phyloP scores from a whole-genome alignment of 225 moss, liverwort and hornwort species.

The Lunularia cruciata region DNA sequence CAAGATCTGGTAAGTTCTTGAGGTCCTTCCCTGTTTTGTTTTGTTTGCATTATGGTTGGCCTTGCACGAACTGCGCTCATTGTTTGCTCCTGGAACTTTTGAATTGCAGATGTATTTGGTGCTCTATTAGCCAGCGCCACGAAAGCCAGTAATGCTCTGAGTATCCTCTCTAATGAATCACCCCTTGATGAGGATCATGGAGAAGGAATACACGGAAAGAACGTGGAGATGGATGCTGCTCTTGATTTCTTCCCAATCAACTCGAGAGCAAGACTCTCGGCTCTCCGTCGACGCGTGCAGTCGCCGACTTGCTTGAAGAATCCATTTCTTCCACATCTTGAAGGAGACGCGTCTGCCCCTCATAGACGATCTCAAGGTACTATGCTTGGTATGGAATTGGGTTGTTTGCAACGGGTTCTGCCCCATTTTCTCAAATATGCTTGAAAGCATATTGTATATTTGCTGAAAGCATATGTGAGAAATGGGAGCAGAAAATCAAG shows the following conservation, averaged over 20 bases:
- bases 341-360: constrained; percentile 28
- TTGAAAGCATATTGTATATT: no score
- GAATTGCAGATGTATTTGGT: constrained; percentile 14
- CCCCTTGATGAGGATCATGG: constrained; percentile 19
- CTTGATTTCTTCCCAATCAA: constrained; percentile 40
- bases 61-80: no score
- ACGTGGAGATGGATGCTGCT: constrained; percentile 40
- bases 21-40: no score
- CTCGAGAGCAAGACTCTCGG: constrained; percentile 54
- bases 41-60: no score
- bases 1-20: constrained; percentile 60
- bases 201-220: constrained; percentile 32
- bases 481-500: no score
- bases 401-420: no score
- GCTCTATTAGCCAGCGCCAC: constrained; percentile 14
- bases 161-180: constrained; percentile 6
- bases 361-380: constrained; percentile 18
- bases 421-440: no score
- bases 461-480: no score
- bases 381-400: no score
- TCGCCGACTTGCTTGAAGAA: constrained; percentile 70
- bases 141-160: not conserved
- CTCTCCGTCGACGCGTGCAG: constrained; percentile 64
- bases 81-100: no score
- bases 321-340: constrained; percentile 56